Base-by-base conservation (phyloP, 352 stramenopile genomes). In the Phytophthora pinifolia region DNA sequence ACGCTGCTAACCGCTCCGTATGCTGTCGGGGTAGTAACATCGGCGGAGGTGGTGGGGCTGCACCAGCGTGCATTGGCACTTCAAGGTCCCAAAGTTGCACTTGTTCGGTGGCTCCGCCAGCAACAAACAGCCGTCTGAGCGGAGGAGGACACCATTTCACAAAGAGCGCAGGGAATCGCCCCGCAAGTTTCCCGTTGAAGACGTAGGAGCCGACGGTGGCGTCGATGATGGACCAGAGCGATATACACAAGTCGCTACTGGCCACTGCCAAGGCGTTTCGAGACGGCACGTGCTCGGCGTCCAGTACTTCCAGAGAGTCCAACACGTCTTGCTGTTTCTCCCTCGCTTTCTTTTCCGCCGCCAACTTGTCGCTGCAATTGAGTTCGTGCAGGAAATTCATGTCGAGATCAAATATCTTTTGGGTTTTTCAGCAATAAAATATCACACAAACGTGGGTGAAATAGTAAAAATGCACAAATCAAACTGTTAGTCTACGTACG, bases 21-120 rank as follows among this genome's bases (percentile, higher is more conserved):
- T 86, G 55, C 41, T 59, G 49, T 44, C 51, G 50, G 9, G 57
- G 63, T 38, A 71, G 63, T 33, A 71, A 38, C 58, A 71, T 61
- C 2, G 58, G 63, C 10, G 59, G 58, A 35, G 63, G 58, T 41
- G 58, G 58, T 2, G 71, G 52, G 58, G 68, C 14, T 43, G 56
- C 18, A 72, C 55, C 22, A 53, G 70, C 17, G 34, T 67, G 29
- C 61, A 65, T 38, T 31, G 63, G 36, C 50, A 71, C 59, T 59
- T 93, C 80, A 10, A 91, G 52, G 53, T 89, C 75, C 83, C 80
- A 89, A 10, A 93, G 65, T 46, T 83, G 71, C 1, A 78, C 62
- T 25, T 74, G 65, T 18, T 79, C 72, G 1, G 63, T 67, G 3
- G 53, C 54, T 4, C 63, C 65, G 7, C 71, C 68, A 15, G 74